Base-by-base conservation (phyloP, 2,329 filamentous ascomycete genomes). In the Cladosporium sphaerospermum region DNA sequence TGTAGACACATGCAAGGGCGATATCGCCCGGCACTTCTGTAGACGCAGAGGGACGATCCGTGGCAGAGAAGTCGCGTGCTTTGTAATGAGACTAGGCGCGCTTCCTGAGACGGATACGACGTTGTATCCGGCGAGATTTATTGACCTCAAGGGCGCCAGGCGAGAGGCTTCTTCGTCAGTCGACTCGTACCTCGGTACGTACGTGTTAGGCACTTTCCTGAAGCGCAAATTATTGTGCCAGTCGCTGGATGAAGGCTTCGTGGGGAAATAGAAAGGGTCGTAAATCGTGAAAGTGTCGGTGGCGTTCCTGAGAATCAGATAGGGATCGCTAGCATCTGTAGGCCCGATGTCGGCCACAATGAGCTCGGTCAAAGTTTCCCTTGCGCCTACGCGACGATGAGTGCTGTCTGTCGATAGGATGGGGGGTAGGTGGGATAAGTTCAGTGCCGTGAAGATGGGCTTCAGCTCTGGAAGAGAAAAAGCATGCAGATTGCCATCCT, bases 261-360 rank as follows among this genome's bases (percentile, higher is more conserved):
- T 44, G 23, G 56, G 54, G 73, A 73, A 66, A 40, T 81, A 77
- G 61, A 89, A 86, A 1, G 92, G 90, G 66, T 93, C 84, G 67
- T 97, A 99, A 43, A 97, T 79, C 9, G 86, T 86, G 33, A 97
- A 73, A 64, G 97, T 91, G 58, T 96, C 86, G 55, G 82, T 85
- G 9, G 81, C 78, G 45, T 89, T 89, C 47, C 92, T 87, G 28
- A 91, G 74, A 61, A 97, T 84, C 16, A 99, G 75, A 67, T 95
- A 89, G 6, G 92, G 89, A 2, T 80, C 82, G 56, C 80, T 83
- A 18, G 78, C 77, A 9, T 82, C 82, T 4, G 77, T 72, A 63
- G 96, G 89, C 23, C 93, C 93, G 10, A 99, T 78, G 59, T 97
- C 86, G 33, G 90, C 85, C 5, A 96, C 81, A 7, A 96, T 66